phyloP scores from a whole-genome alignment of 352 stramenopile species.

The Phytophthora chlamydospora region DNA sequence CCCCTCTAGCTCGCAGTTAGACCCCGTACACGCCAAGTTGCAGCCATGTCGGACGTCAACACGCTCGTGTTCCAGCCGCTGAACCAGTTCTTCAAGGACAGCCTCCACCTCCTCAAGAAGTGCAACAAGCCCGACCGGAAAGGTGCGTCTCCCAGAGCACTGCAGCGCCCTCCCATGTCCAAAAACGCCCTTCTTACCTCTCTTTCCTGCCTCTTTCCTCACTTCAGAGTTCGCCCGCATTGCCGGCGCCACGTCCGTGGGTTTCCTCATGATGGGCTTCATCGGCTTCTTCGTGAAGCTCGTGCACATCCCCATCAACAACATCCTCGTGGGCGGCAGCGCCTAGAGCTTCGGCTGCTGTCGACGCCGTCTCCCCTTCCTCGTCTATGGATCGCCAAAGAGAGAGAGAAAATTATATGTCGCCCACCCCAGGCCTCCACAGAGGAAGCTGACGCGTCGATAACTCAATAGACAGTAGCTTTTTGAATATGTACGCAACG shows the following conservation, averaged over 20 bases:
- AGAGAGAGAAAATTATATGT: constrained; percentile 12
- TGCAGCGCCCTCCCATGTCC: not conserved
- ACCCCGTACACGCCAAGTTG: not conserved
- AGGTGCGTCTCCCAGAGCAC: constrained; percentile 58
- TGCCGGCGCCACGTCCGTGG: constrained; percentile 94
- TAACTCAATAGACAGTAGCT: constrained; percentile 50
- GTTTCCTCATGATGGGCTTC: constrained; percentile 99
- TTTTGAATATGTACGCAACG: constrained; percentile 28
- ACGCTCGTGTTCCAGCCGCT: constrained; percentile 95
- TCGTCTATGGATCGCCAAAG: not conserved
- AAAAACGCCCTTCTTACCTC: constrained; percentile 10
- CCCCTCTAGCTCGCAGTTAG: not conserved
- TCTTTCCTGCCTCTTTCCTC: not conserved
- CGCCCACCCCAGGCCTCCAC: constrained; percentile 8
- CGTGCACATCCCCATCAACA: constrained; percentile 99
- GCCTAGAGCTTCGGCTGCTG: constrained; percentile 52
- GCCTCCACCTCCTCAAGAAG: constrained; percentile 97
- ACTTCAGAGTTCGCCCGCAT: constrained; percentile 95
- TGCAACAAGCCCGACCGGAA: constrained; percentile 99
- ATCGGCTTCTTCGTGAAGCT: constrained; percentile 99
- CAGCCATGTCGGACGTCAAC: constrained; percentile 89
- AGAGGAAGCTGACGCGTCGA: constrained; percentile 13
- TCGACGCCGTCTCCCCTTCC: not conserved
- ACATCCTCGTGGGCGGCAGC: constrained; percentile 97
- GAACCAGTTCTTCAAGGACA: constrained; percentile 98